Evolutionary conservation across 2,329 filamentous ascomycete species (phyloP).

Genomic region (Scytalidium lignicola): DNA sequence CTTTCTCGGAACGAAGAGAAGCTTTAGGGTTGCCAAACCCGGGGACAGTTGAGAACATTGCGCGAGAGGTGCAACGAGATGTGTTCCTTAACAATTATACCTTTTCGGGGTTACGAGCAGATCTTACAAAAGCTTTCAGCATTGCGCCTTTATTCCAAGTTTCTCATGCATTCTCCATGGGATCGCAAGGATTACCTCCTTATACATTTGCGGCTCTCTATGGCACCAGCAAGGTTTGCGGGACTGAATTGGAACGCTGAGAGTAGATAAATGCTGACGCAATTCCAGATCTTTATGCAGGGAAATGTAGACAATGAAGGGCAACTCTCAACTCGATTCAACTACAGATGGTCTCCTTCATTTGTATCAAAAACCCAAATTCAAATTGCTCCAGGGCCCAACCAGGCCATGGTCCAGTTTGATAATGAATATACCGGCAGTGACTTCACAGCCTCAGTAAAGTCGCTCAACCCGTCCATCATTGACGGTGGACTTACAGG

Average conservation of each 20-base stretch:
- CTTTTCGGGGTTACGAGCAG: conserved; percentile 93
- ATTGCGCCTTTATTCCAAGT: conserved; percentile 92
- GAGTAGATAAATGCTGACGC: conserved; percentile 13
- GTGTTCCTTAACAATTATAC: conserved; percentile 94
- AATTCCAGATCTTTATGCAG: conserved; percentile 82
- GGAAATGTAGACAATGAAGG: conserved; percentile 93
- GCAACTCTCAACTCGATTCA: conserved; percentile 80
- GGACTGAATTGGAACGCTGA: background rate
- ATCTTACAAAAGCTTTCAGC: conserved; percentile 95
- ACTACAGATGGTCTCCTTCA: conserved; percentile 79
- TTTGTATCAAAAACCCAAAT: conserved; percentile 84
- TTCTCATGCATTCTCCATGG: conserved; percentile 94
- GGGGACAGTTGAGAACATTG: conserved; percentile 83
- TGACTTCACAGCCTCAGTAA: conserved; percentile 90
- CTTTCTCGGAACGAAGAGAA: conserved; percentile 80
- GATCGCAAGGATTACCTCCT: conserved; percentile 80
- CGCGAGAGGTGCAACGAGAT: conserved; percentile 91
- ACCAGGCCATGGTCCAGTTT: conserved; percentile 84
- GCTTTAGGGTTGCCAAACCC: conserved; percentile 88
- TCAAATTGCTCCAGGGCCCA: conserved; percentile 71
- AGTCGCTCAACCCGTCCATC: conserved; percentile 91
- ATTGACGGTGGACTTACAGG: conserved; percentile 90
- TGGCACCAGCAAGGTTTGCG: conserved; percentile 80
- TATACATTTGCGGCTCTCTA: conserved; percentile 95
- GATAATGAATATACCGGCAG: conserved; percentile 93